Base-by-base conservation (phyloP, 768 basidiomycete species). In the Hericium coralloides region DNA sequence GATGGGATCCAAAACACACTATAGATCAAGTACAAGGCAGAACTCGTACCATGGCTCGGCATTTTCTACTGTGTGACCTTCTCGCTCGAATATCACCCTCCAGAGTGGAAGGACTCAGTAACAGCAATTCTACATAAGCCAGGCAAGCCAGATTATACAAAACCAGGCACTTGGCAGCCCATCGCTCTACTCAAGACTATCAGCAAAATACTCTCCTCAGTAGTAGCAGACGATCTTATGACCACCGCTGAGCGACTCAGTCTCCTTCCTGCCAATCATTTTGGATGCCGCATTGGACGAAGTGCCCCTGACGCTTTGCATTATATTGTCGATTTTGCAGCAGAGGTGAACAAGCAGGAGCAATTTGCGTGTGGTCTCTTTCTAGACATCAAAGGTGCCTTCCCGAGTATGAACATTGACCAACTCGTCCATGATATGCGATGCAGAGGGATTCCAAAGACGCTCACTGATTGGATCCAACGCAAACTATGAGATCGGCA, bases 371-470 rank as follows among this genome's bases (percentile, higher is more conserved):
- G 68, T 1, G 62, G 67, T 0, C 69, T 77, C 0, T 76, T 73
- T 64, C 68, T 77, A 2, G 75, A 79, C 59, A 68, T 79, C 1
- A 64, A 75, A 63, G 76, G 70, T 0, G 74, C 76, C 1, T 78
- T 76, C 59, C 76, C 73, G 0, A 76, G 69, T 55, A 68, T 69
- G 1, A 69, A 68, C 10, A 66, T 58, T 0, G 69, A 69, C 2
- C 25, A 59, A 0, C 69, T 77, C 0, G 43, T 69, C 1, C 69
- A 73, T 55, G 68, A 73, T 52, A 56, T 77, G 55, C 49, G 61
- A 12, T 65, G 63, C 50, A 37, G 60, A 3, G 41, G 70, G 0
- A 65, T 75, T 0, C 71, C 75, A 5, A 37, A 55, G 9, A 43
- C 47, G 17, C 67, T 67, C 48, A 59, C 69, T 0, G 48, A 62